Evolutionary conservation across 2,329 filamentous ascomycete genomes (phyloP).

Genomic region (Phaeophleospora eucalypticola): DNA sequence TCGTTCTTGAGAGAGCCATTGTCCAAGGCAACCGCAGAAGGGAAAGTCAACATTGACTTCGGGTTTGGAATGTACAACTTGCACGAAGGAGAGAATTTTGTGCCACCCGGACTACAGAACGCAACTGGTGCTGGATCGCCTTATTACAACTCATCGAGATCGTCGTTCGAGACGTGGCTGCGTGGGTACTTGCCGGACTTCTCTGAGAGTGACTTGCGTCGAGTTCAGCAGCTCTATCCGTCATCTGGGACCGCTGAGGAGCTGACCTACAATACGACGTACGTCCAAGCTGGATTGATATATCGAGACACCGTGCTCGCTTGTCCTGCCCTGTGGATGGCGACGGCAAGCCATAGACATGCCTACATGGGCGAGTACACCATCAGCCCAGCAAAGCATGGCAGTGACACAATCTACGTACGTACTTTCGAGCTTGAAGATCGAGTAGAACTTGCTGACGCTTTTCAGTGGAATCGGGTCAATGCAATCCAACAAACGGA

Average conservation of each 20-base stretch:
- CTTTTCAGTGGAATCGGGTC: conserved; percentile 50
- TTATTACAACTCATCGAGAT: conserved; percentile 48
- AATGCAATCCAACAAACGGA: conserved; percentile 51
- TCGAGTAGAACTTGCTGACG: conserved; percentile 36
- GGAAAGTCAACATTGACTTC: conserved; percentile 43
- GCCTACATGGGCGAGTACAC: conserved; percentile 58
- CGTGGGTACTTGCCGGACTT: conserved; percentile 52
- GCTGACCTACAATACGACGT: conserved; percentile 49
- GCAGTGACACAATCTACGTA: conserved; percentile 51
- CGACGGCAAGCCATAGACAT: conserved; percentile 35
- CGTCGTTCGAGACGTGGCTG: conserved; percentile 53
- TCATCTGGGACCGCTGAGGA: conserved; percentile 46
- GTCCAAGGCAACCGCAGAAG: conserved; percentile 39
- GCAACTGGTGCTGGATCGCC: conserved; percentile 28
- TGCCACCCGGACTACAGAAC: conserved; percentile 48
- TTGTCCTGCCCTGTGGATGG: conserved; percentile 58
- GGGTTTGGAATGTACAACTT: conserved; percentile 58
- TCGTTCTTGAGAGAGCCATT: conserved; percentile 49
- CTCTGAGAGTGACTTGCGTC: conserved; percentile 36
- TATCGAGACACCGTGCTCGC: conserved; percentile 57
- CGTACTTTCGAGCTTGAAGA: background rate
- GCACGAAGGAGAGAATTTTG: conserved; percentile 61
- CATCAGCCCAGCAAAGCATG: conserved; percentile 57
- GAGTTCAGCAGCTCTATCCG: conserved; percentile 48
- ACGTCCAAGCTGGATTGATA: conserved; percentile 52